Evolutionary conservation across 2,329 filamentous ascomycete genomes (phyloP), one percentile per base, ranked within the genome.

Genomic region (Diaporthe longicolla): DNA sequence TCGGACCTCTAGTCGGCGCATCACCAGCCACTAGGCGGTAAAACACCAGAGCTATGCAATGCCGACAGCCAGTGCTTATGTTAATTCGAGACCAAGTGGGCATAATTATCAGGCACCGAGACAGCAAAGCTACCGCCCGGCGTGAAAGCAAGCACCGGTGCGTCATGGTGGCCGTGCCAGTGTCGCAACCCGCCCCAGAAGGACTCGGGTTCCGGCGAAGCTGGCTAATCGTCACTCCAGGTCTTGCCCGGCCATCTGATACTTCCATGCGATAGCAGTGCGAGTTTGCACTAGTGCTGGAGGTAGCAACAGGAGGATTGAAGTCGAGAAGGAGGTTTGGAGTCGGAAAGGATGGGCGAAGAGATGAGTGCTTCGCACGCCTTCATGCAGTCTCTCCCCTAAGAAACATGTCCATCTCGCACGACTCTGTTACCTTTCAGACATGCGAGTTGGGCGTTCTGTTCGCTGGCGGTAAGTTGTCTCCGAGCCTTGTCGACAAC

Each of bases 21-120:
- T 66, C n/a, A 66, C 63, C 45, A 11, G 29, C 48, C 63, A 52
- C 63, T 66, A 52, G 61, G 50, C 61, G 17, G 40, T 15, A 26
- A 13, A n/a, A 24, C 61, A 50, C 32, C 19, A 37, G 29, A 48
- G 37, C 45, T 32, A 37, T 66, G 21, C 43, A 9, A 26, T 15
- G 9, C 19, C 61, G 7, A 37, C 61, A 10, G 11, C 10, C 61
- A 52, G 61, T 8, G 24, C 61, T 45, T 26, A 45, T 37, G 21
- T 29, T 24, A 21, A 26, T 1, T 37, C 11, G 7, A 17, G 3
- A 19, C n/a, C 8, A 19, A 52, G 63, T 37, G 29, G 40, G 13
- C 1, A 66, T 4, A 26, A n/a, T 48, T 29, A 3, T 66, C 45
- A 52, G 61, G 43, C 21, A 66, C 61, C 43, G 8, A 66, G 11